Conservation (phyloP, 208 protist species). For the Trypanosoma conorhini region DNA sequence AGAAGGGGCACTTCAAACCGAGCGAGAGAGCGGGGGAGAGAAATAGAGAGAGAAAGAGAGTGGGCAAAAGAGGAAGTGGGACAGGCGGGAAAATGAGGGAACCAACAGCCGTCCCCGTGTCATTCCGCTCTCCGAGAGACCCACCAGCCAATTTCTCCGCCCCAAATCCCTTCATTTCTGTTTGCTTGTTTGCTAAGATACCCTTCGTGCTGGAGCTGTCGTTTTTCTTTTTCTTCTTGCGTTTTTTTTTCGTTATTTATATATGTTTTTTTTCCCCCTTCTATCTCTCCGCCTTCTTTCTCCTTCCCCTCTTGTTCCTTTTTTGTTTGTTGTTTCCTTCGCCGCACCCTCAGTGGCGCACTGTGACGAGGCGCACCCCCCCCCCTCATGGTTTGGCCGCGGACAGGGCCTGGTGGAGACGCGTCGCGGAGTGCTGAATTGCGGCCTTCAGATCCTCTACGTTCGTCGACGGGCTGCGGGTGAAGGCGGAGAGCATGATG, state of each 20-base stretch:
- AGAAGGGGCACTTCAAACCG: background rate
- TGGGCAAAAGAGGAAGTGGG: constrained; percentile 15
- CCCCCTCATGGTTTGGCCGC: background rate
- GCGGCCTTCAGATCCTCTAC: constrained; percentile 52
- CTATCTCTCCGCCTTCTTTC: background rate
- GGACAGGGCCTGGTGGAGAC: constrained; percentile 3
- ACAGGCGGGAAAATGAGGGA: background rate
- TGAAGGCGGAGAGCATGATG: constrained; percentile 86
- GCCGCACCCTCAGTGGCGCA: background rate
- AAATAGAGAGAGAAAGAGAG: constrained; percentile 12
- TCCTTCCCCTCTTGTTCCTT: constrained; percentile 2
- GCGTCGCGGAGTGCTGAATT: constrained; percentile 19
- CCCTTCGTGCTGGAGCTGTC: background rate
- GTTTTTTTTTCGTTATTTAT: constrained; percentile 1
- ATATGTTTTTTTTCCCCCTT: constrained; percentile 8
- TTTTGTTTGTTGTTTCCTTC: background rate
- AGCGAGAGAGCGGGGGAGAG: background rate
- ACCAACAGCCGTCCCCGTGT: background rate
- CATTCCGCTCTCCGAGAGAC: background rate
- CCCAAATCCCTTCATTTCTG: background rate
- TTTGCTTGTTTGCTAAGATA: constrained; percentile 1
- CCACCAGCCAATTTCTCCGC: background rate
- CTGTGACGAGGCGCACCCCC: constrained; percentile 1
- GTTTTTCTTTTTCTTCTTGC: constrained; percentile 6
- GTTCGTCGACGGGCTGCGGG: constrained; percentile 71